Evolutionary conservation across 2,329 filamentous ascomycete species (phyloP).

Genomic region (Ilyonectria mors-panacis): DNA sequence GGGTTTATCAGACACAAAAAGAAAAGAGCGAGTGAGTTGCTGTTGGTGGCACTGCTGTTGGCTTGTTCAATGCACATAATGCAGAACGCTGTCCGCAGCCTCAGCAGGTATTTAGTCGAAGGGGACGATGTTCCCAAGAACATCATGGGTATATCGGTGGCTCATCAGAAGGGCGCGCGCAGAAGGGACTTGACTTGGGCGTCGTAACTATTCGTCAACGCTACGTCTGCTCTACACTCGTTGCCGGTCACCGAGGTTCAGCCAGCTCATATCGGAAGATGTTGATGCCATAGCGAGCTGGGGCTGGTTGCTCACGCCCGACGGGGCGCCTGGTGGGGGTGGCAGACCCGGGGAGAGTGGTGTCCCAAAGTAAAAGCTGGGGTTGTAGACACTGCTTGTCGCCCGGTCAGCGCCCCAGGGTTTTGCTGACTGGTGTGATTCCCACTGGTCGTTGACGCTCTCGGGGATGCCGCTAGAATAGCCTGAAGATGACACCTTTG

Average conservation of each 20-base stretch:
- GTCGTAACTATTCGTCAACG: constrained; percentile 38
- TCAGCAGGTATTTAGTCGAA: constrained; percentile 14
- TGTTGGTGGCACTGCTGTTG: constrained; percentile 19
- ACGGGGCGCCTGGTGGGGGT: constrained; percentile 50
- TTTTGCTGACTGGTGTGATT: constrained; percentile 59
- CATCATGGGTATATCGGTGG: constrained; percentile 39
- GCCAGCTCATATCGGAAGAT: constrained; percentile 83
- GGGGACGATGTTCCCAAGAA: constrained; percentile 26
- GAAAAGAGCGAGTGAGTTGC: constrained; percentile 34
- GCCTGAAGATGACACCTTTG: constrained; percentile 66
- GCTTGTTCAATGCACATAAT: constrained; percentile 26
- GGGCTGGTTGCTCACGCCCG: constrained; percentile 63
- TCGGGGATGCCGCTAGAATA: constrained; percentile 78
- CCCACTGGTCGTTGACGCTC: constrained; percentile 72
- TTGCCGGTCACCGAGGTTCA: constrained; percentile 74
- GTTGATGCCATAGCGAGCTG: constrained; percentile 65
- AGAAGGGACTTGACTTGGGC: constrained; percentile 30
- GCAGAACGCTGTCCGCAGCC: constrained; percentile 2
- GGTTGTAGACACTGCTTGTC: constrained; percentile 67
- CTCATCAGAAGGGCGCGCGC: constrained; percentile 31
- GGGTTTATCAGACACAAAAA: constrained; percentile 4
- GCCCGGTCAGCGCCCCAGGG: constrained; percentile 67
- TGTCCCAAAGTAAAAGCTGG: constrained; percentile 60
- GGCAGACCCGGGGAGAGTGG: constrained; percentile 56
- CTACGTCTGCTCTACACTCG: constrained; percentile 43